Conservation (phyloP, 495 filamentous ascomycete species). For the Aspergillus funiculosus region DNA sequence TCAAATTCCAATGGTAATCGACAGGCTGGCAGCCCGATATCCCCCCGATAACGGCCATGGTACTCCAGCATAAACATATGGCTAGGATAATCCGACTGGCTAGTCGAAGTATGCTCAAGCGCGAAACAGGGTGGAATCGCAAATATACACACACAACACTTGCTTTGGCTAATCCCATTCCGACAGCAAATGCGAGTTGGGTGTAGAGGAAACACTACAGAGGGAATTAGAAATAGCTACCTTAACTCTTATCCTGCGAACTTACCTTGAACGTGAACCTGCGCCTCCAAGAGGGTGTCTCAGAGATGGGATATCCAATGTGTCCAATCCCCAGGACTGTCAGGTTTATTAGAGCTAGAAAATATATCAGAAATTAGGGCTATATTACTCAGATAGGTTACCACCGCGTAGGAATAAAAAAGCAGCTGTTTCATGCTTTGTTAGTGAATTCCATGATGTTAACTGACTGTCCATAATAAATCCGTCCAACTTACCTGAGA, state of each 20-base stretch:
- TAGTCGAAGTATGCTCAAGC: neutral
- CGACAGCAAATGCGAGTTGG: neutral
- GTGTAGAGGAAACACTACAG: constrained; percentile 2
- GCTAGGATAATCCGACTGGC: neutral
- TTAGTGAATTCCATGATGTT: too few species aligned
- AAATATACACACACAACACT: neutral
- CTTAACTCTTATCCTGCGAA: neutral
- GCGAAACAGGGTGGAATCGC: too few species aligned
- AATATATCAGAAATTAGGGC: neutral
- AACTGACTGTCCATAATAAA: too few species aligned
- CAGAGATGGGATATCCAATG: neutral
- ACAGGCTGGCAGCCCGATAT: constrained; percentile 2
- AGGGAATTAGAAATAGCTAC: neutral
- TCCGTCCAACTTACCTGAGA: neutral
- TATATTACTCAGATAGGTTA: constrained; percentile 1
- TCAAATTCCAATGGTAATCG: constrained; percentile 2
- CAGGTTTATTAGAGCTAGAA: neutral
- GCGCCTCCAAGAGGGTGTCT: constrained; percentile 1
- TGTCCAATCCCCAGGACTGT: constrained; percentile 6
- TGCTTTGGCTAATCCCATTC: constrained; percentile 4
- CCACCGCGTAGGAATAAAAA: constrained; percentile 3
- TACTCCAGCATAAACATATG: constrained; percentile 5
- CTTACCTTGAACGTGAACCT: constrained; percentile 2
- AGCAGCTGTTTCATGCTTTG: neutral
- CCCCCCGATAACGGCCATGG: neutral